Evolutionary conservation across 305 asterid species (phyloP).

Genomic region (Coffea humblotiana): DNA sequence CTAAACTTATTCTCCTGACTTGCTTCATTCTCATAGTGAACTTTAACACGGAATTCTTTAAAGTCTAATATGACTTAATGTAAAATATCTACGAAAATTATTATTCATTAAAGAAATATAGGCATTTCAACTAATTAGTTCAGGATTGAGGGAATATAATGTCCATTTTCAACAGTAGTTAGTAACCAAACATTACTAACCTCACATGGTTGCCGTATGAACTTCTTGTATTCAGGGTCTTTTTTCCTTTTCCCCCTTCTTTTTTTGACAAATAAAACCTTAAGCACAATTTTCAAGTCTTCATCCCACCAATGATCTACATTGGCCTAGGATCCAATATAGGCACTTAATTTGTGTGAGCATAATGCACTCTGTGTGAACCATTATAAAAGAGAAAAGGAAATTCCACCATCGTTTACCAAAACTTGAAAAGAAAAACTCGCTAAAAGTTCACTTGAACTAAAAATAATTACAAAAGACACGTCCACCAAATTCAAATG

Average conservation of each 20-base stretch:
- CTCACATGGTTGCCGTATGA: background rate
- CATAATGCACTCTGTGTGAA: too few relatives aligned
- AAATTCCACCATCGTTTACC: too few relatives aligned
- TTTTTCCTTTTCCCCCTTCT: too few relatives aligned
- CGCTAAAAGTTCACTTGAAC: background rate
- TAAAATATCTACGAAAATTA: background rate
- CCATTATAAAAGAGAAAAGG: too few relatives aligned
- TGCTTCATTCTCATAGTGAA: background rate
- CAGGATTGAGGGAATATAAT: background rate
- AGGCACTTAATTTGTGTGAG: too few relatives aligned
- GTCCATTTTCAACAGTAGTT: background rate
- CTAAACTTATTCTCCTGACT: too few relatives aligned
- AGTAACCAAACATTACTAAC: constrained; percentile 5
- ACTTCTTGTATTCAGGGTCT: background rate
- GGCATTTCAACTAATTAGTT: background rate
- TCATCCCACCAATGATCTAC: too few relatives aligned
- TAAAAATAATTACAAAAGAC: too few relatives aligned
- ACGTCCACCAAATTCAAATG: background rate
- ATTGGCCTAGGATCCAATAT: too few relatives aligned
- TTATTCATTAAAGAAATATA: background rate
- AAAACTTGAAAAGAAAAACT: background rate
- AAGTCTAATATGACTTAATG: background rate
- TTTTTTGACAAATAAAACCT: too few relatives aligned
- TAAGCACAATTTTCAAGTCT: too few relatives aligned
- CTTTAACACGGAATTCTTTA: background rate